Evolutionary conservation across 805 yeast genomes (phyloP), one percentile per base, ranked within the genome.

Genomic region (Kodamaea lidongshanica): DNA sequence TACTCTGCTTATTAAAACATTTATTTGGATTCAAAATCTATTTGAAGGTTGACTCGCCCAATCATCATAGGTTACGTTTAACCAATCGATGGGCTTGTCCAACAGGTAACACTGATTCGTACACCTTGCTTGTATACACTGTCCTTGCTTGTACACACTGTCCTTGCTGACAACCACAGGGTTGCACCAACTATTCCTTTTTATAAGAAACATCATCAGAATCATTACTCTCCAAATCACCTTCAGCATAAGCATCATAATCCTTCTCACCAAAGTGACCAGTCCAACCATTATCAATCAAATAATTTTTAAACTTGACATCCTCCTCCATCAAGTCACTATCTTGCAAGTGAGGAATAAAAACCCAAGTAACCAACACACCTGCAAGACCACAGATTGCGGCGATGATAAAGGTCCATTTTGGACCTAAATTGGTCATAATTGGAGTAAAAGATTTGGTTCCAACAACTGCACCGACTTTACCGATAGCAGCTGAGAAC

Each of bases 391-490:
- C 89, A 45, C 82, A 68, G 30, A 72, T 60, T 9, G 92, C 92
- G 15, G 88, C 82, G 44, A 82, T 78, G 41, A 82, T 81, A 45
- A 82, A 82, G 5, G 89, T 81, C 84, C 85, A 82, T 37, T 60
- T 60, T 43, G 72, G 61, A 19, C 92, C 92, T 39, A 78, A 60
- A 46, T 79, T 54, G 23, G 46, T 54, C 54, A 77, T 74, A 41
- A 82, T 79, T 11, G 85, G 81, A 7, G 77, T 72, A 57, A 83
- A 82, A 11, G 70, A 70, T 50, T 77, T 72, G 14, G 87, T 79
- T 16, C 92, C 92, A 12, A 79, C 76, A 13, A 79, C 87, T n/a
- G 89, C 92, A 34, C 92, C 94, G 15, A 79, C 80, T 53, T 82
- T 82, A 34, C 92, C 92, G 27, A 79, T 61, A 3, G 88, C 92